phyloP scores from a whole-genome alignment of 768 basidiomycete genomes.

The Boletus rubroflammeus region DNA sequence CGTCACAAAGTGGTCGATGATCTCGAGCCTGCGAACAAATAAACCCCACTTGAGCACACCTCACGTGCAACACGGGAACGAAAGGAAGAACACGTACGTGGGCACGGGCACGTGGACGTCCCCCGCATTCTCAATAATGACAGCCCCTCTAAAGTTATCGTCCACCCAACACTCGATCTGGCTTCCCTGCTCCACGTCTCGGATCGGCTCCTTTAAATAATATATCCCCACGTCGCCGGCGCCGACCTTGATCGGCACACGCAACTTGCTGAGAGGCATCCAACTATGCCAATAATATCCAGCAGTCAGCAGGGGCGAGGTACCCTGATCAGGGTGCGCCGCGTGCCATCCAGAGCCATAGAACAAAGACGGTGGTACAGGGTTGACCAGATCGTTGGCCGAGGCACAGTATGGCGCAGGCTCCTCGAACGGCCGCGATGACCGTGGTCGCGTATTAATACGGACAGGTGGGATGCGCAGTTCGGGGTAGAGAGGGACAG shows the following conservation, averaged over 20 bases:
- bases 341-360: slow-evolving; percentile 90
- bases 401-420: slow-evolving; percentile 88
- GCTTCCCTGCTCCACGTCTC: slow-evolving; percentile 57
- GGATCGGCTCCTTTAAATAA: slow-evolving; percentile 71
- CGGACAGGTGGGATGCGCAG: slow-evolving; percentile 63
- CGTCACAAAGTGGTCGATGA: slow-evolving; percentile 86
- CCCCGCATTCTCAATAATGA: slow-evolving; percentile 73
- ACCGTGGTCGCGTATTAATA: slow-evolving; percentile 63
- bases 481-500: slow-evolving; percentile 28
- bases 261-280: slow-evolving; percentile 73
- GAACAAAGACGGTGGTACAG: slow-evolving; percentile 90
- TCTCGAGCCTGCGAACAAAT: slow-evolving; percentile 59
- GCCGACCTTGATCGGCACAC: slow-evolving; percentile 79
- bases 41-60: neutral
- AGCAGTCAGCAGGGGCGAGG: slow-evolving; percentile 48
- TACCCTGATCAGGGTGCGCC: slow-evolving; percentile 58
- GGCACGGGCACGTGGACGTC: slow-evolving; percentile 59
- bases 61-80: neutral
- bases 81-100: slow-evolving; percentile 49
- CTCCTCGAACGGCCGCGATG: slow-evolving; percentile 65
- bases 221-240: slow-evolving; percentile 94
- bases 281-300: slow-evolving; percentile 94
- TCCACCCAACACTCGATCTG: slow-evolving; percentile 95
- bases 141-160: slow-evolving; percentile 82
- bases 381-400: slow-evolving; percentile 98